Base-by-base conservation (phyloP, 2,329 filamentous ascomycete species). In the Aspergillus sp. region DNA sequence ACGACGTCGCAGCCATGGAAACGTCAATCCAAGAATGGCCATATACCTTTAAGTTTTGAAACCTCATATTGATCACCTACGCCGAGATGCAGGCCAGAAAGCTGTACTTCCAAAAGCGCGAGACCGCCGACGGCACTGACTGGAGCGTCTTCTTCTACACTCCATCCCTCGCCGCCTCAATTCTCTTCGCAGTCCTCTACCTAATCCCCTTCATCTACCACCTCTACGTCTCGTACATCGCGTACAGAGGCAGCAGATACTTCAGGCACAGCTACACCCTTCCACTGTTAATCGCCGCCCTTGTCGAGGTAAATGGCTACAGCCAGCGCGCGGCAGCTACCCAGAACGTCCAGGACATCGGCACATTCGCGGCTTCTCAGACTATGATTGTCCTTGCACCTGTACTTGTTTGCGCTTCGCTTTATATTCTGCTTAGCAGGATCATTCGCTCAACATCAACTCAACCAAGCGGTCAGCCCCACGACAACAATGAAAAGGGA, bases 361-460 rank as follows among this genome's bases (percentile, higher is more conserved):
- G 67, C 1, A 66, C 77, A 1, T 80, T 78, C 53, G 72, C 79
- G 5, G 61, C 72, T 40, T 76, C 73, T 1, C 61, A 73, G 4
- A 75, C 73, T 0, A 69, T 79, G 20, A 77, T 80, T n/a, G 76
- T 82, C 12, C 70, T 83, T 41, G 78, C 80, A 0, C 81, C 81
- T 0, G 72, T 82, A 42, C 75, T 82, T 51, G 67, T 82, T 49
- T 79, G 79, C 15, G 81, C 80, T 0, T 79, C 78, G 2, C 78
- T 82, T 55, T 83, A 83, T 65, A 73, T 83, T 52, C 74, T 83
- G 46, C 76, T 83, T 51, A 79, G 77, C n/a, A 74, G 77, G 12
- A 67, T 83, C 5, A 61, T 61, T 46, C 42, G 73, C 11, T 65
- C 68, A 11, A 73, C 17, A 2, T 27, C 19, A 5, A 13, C 39